Base-by-base conservation (phyloP, 371 early-diverging fungal species). In the Mortierella sp. region DNA sequence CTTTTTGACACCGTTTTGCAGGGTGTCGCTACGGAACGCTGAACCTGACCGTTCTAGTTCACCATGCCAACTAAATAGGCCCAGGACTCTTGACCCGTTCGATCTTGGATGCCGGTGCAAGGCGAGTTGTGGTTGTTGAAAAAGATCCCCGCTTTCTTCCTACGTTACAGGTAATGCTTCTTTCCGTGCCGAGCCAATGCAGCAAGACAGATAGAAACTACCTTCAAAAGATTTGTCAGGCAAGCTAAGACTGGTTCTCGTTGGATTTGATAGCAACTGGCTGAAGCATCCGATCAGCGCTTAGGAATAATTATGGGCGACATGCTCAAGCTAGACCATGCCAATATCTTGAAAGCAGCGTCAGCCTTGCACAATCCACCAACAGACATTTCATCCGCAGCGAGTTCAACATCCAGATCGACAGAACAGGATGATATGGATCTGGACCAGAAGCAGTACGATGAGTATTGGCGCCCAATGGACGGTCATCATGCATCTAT, bases 51-150 rank as follows among this genome's bases (percentile, higher is more conserved):
- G n/a, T 21, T 48, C 8, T 12, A 12, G 31, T 43, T 19, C 14
- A 55, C 56, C 7, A 17, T 43, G 21, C 44, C 32, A 0, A 19
- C 19, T 6, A 15, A 12, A 19, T 52, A 88, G 89, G 92, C 0
- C 94, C 94, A 17, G 95, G 95, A 6, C 75, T 93, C 37, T 79
- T 94, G 17, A 92, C 95, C 12, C 82, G 95, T 23, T 92, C 93
- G 9, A 86, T 94, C 15, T 65, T 94, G 34, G 90, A 92, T 64
- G 79, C 86, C 12, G 92, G 92, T 2, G 89, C 86, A 0, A 63
- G 60, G n/a, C 80, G 83, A 50, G 84, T 94, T 8, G 84, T 94
- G 17, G 95, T 85, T 0, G 82, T 94, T 2, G 95, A 94, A 64
- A 94, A 93, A 70, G 95, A 94, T 57, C 55, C 80, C 4, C 83